Base-by-base conservation (phyloP, 495 filamentous ascomycete species). In the Hyaloscypha finlandica region DNA sequence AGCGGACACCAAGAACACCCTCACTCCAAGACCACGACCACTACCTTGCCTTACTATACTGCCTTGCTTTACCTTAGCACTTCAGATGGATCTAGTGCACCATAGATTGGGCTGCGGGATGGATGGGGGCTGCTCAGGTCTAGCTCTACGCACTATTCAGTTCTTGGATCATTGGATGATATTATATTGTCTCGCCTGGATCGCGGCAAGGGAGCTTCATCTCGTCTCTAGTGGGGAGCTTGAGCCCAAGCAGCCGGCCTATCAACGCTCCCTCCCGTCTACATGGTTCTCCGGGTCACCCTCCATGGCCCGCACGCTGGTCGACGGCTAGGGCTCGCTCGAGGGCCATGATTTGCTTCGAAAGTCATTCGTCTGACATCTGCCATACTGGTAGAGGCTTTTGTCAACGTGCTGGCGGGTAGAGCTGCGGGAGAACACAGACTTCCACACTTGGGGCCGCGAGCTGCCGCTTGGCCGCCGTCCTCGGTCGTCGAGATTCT, bases 281-380 rank as follows among this genome's bases (percentile, higher is more conserved):
- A 0, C 53, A 56, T 59, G 56, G 25, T 35, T 32, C 56, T n/a
- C 8, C 8, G 6, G 29, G 8, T 37, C 31, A 9, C 30, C 32
- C 56, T 59, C 56, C 8, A 37, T 59, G 30, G 56, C 32, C 29
- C 56, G 19, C 32, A 6, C 56, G 32, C 56, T 16, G 56, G 56
- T 59, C 56, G 35, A 59, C 56, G 56, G 56, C 30, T 59, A 59
- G 30, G 56, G 56, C 56, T 59, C 32, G 32, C 16, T 59, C 9
- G 19, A 29, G 19, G 8, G 16, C 32, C 32, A 32, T 5, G 32
- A 20, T 1, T 35, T 8, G 19, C 32, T 39, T 59, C 56, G 39
- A 31, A 37, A 59, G 4, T 59, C 56, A 59, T 30, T 20, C 56
- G 20, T 12, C 16, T 29, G 53, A 9, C n/a, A 25, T 25, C 25